These are phyloP conservation scores for Acer saccharum DNA, from an alignment of 345 rosid genomes.

Conservation along the genomic window DNA sequence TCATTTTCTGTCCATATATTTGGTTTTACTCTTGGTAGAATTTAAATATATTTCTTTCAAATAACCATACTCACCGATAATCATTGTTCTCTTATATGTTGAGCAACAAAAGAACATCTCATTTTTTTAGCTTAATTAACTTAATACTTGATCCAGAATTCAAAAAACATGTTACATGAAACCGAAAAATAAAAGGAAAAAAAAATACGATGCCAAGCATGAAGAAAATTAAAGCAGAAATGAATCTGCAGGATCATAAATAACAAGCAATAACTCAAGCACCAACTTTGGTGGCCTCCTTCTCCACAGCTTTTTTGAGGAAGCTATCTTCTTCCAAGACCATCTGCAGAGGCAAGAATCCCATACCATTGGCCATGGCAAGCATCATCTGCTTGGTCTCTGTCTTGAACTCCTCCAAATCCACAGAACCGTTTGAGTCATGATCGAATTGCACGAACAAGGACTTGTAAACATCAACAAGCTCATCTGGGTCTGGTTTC, in stretches of 20 bases:
- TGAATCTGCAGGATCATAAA: background rate
- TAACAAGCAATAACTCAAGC: constrained; percentile 7
- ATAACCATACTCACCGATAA: too few species aligned
- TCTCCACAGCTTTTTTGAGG: constrained; percentile 49
- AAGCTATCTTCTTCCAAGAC: constrained; percentile 49
- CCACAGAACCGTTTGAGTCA: constrained; percentile 39
- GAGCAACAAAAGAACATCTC: background rate
- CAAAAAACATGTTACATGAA: background rate
- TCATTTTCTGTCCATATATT: too few species aligned
- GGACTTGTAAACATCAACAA: constrained; percentile 28
- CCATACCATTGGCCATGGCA: constrained; percentile 51
- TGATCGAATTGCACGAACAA: constrained; percentile 41
- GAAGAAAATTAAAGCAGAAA: background rate
- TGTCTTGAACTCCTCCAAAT: constrained; percentile 48
- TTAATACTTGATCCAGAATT: background rate
- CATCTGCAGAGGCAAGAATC: constrained; percentile 55
- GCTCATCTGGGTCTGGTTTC: constrained; percentile 32
- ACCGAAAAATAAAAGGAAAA: too few species aligned
- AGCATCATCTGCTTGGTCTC: constrained; percentile 48
- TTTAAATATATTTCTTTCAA: too few species aligned
- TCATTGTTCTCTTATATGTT: too few species aligned
- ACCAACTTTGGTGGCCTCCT: constrained; percentile 27
- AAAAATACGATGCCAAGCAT: background rate
- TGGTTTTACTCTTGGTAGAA: too few species aligned
- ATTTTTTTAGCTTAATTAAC: background rate